Evolutionary conservation across 1,284 basidiomycete species (phyloP), one percentile per base, ranked within the genome.

Genomic region (Tilletia caries): DNA sequence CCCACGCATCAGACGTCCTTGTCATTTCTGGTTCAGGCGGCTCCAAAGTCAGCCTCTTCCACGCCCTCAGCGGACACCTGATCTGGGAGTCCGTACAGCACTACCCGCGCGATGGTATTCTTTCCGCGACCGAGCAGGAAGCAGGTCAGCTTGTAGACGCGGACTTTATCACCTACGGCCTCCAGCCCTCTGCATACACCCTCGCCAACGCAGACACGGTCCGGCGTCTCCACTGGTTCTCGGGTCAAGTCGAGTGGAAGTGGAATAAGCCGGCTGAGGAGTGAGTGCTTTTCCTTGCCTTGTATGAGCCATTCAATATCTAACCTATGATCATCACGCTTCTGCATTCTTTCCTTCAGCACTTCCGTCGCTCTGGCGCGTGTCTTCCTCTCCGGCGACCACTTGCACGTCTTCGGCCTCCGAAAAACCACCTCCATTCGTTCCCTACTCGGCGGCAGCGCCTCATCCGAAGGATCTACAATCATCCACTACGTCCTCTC

Each of bases 11-110:
- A 64, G 50, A 85, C 60, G 84, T 93, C 29, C 87, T 90, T 27
- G 85, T 90, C 6, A 85, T 95, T 32, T 94, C 92, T 34, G 92
- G 92, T 13, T 86, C 88, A 1, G 89, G 89, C 2, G 91, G 89
- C 2, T 86, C 90, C 6, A 90, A 86, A 0, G 85, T 91, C n/a
- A 89, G 92, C 25, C 83, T 89, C 13, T 90, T 92, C 77, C 88
- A 92, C 62, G 84, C 86, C 8, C 78, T 85, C 2, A 89, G 88
- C 0, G 94, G 94, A 0, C 81, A 87, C 60, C 85, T 93, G n/a
- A 72, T 90, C 1, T 86, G 89, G 76, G 92, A 95, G 83, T 86
- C 85, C 54, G 37, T 34, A n/a, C 71, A 71, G 60, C 76, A 78
- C 68, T 67, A 48, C 58, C 65, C 67, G 29, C 64, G 65, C 27